Percentiles rank a stretch among this genome's conserved stretches.
phyloP scores from a whole-genome alignment of 2,329 filamentous ascomycete species.

The Claviceps digitariae region DNA sequence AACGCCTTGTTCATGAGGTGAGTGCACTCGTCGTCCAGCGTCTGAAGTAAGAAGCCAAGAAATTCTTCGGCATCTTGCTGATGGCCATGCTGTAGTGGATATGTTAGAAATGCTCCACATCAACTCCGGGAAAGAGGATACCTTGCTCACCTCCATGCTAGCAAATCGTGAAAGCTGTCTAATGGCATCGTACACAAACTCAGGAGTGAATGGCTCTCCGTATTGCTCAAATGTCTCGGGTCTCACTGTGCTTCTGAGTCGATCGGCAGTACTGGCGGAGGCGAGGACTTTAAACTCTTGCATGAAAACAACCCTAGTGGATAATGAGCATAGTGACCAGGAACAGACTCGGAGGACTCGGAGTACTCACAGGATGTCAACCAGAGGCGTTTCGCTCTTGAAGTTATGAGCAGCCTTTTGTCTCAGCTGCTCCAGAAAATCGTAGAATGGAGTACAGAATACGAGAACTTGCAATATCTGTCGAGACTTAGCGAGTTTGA shows the following conservation, averaged over 20 bases:
- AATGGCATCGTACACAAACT: slow-evolving; percentile 92
- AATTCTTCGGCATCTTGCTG: slow-evolving; percentile 99
- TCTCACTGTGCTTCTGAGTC: slow-evolving; percentile 62
- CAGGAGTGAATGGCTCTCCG: slow-evolving; percentile 81
- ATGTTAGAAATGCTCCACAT: background rate
- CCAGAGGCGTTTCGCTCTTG: slow-evolving; percentile 84
- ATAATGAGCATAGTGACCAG: background rate
- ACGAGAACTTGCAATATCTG: slow-evolving; percentile 91
- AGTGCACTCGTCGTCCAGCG: slow-evolving; percentile 83
- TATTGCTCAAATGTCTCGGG: slow-evolving; percentile 76
- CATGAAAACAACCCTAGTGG: slow-evolving; percentile 78
- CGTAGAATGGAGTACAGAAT: slow-evolving; percentile 88
- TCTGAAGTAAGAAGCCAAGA: slow-evolving; percentile 80
- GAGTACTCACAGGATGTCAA: slow-evolving; percentile 71
- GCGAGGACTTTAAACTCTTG: slow-evolving; percentile 80
- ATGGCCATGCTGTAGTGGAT: slow-evolving; percentile 58
- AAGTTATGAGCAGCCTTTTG: slow-evolving; percentile 79
- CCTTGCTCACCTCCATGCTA: slow-evolving; percentile 63
- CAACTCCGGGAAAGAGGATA: slow-evolving; percentile 7
- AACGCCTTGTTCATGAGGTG: slow-evolving; percentile 44
- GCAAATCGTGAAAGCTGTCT: slow-evolving; percentile 75
- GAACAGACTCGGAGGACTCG: background rate
- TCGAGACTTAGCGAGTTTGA: slow-evolving; percentile 19
- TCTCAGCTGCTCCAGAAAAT: slow-evolving; percentile 78
- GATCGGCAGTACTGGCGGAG: slow-evolving; percentile 59